phyloP scores from a whole-genome alignment of 2,329 filamentous ascomycete species.

The Cytospora schulzeri region DNA sequence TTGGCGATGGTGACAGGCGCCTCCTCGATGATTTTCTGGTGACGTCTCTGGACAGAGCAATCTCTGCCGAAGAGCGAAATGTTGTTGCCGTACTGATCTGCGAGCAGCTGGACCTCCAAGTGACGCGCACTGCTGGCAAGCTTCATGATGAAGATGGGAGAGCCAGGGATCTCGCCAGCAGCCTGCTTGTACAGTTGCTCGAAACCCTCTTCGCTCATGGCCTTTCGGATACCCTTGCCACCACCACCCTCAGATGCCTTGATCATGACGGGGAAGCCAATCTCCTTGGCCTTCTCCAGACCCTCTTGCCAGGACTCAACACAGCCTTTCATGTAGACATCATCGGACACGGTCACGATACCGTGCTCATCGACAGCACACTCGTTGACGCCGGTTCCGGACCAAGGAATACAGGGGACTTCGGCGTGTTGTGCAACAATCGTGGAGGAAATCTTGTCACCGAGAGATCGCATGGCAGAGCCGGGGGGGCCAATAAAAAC shows the following conservation, averaged over 20 bases:
- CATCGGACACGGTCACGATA: conserved; percentile 88
- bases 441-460: conserved; percentile 99
- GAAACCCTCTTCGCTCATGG: conserved; percentile 82
- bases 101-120: conserved; percentile 94
- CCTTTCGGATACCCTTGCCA: conserved; percentile 98
- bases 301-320: conserved; percentile 89
- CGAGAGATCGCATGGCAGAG: conserved; percentile 96
- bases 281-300: conserved; percentile 80
- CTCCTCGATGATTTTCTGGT: conserved; percentile 99
- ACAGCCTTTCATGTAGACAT: conserved; percentile 87
- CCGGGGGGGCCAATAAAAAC: conserved; percentile 98
- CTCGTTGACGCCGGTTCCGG: conserved; percentile 83
- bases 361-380: conserved; percentile 78
- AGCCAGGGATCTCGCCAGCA: conserved; percentile 95
- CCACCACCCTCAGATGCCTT: conserved; percentile 99
- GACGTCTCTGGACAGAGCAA: conserved; percentile 95
- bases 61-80: conserved; percentile 98
- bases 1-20: conserved; percentile 96
- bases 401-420: conserved; percentile 99
- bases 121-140: conserved; percentile 93
- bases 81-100: conserved; percentile 99
- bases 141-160: conserved; percentile 99
- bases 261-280: conserved; percentile 99
- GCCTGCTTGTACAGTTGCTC: conserved; percentile 89
- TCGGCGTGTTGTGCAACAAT: conserved; percentile 97